Evolutionary conservation across 164 flowering plant species (phyloP), one percentile per base, ranked within the genome.

Genomic region (Stephania yunnanensis): DNA sequence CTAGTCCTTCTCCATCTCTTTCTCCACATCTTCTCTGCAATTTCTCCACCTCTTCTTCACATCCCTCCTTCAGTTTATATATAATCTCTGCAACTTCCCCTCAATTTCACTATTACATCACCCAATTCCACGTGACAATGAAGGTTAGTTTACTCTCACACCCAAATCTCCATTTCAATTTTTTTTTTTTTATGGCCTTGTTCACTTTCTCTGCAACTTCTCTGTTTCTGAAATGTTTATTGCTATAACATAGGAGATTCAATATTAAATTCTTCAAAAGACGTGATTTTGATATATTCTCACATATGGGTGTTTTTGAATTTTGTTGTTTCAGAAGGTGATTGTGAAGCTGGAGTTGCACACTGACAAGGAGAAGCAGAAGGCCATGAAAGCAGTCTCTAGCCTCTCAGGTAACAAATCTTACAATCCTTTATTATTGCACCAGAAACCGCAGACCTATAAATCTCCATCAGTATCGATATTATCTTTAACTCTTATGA

Each of bases 351-450:
- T 94, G 83, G 94, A 91, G 71, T 80, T 92, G 77, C 83, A 85
- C 69, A 94, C 91, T 80, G 90, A 85, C 84, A 88, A 76, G 81
- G 89, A 80, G 72, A 94, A 94, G 80, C 83, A 88, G 78, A 92
- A 88, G 83, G 98, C 97, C 66, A 13, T 94, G 83, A 91, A 84
- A 82, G 83, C 84, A 9, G 97, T 92, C 64, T 85, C 97, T 55
- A 61, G 87, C 68, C 87, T 92, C 63, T 20, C 86, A 83, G 97
- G 98, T 93, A 84, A 25, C 25, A 25, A 25, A 25, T 25, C 25
- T 0, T 25, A 25, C 25, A 25, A 25, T 0, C 25, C 25, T 25
- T 25, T 0, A 25, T 25, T 25, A 25, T 25, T 25, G 25, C 25
- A 25, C 25, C 25, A 25, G 25, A 25, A 25, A 25, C 15, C 17